Conservation (phyloP, 805 yeast genomes). For the Vanderwaltozyma verrucispora region DNA sequence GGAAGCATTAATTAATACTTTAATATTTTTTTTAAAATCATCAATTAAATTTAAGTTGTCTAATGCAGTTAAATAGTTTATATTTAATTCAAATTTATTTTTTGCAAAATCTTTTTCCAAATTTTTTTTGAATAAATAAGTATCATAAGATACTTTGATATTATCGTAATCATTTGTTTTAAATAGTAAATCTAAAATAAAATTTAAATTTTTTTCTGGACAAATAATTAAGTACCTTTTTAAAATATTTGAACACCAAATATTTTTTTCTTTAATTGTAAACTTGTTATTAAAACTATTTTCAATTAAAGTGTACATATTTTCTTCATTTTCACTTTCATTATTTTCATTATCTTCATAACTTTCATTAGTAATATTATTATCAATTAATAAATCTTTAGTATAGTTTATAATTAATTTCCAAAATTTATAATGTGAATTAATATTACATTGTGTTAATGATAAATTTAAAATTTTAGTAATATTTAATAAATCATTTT, state of each 20-base stretch:
- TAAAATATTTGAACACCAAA: conserved; percentile 6
- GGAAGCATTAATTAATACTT: not conserved
- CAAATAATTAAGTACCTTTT: conserved; percentile 17
- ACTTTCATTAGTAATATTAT: conserved; percentile 3
- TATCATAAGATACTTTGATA: conserved; percentile 9
- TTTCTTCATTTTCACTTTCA: not conserved
- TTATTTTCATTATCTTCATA: too few species aligned
- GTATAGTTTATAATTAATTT: conserved; percentile 13
- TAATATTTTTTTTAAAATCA: conserved; percentile 24
- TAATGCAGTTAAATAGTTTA: conserved; percentile 11
- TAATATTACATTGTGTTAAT: conserved; percentile 7
- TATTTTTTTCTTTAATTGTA: too few species aligned
- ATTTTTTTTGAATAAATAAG: conserved; percentile 5
- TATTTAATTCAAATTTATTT: conserved; percentile 7
- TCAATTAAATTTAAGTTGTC: conserved; percentile 5
- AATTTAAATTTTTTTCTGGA: conserved; percentile 7
- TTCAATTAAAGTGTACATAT: too few species aligned
- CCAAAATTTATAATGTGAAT: conserved; percentile 20
- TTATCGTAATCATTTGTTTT: conserved; percentile 12
- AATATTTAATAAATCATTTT: conserved; percentile 25
- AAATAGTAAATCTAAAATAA: conserved; percentile 6
- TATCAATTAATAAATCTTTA: conserved; percentile 5
- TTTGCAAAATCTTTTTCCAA: not conserved
- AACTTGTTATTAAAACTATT: too few species aligned
- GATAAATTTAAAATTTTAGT: conserved; percentile 21